Base-by-base conservation (phyloP, 1,284 basidiomycete genomes). In the Cryptococcus neoformans region DNA sequence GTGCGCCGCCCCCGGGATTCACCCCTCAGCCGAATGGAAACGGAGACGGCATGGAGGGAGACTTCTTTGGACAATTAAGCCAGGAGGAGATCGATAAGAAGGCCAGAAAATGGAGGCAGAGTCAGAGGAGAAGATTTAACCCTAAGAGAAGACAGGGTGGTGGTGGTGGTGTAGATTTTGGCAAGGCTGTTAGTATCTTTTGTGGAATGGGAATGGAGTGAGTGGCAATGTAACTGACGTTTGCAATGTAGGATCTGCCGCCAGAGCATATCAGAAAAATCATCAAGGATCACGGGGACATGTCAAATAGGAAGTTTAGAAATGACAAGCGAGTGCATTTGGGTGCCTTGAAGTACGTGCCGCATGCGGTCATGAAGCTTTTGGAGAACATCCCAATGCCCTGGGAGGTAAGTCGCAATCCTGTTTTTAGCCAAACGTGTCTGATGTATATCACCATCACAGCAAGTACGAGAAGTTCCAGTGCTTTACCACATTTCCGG, bases 261-360 rank as follows among this genome's bases (percentile, higher is more conserved):
- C 82, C 61, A 70, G 96, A 99, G 79, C 94, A 97, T 73, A 87
- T 97, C 63, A 87, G 92, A 58, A 96, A 95, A 86, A 95, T 96
- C 68, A 93, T 96, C 81, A 93, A 96, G 81, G 92, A 96, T 79
- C 92, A 95, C 69, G 92, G 92, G 65, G 92, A 95, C 80, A 94
- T 96, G 92, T 92, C 89, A 79, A 92, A 91, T 74, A 85, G 90
- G 75, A 93, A 94, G 57, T 99, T 97, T 78, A 83, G 96, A 65
- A 94, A 95, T 74, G 96, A 99, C 83, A 99, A 99, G 81, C 91
- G 96, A 65, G 96, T 98, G 48, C 95, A 98, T 77, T 84, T 98
- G 38, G 95, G 95, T 67, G 95, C 95, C 53, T 84, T 99, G 71
- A 98, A 98, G 80, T 99, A 99, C 78, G 92, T 99, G 52, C 96